Percentiles rank a stretch among this genome's conserved stretches.
Evolutionary conservation across 2,329 filamentous ascomycete species (phyloP).

Genomic region (Nannizziopsis arthrosporioides): DNA sequence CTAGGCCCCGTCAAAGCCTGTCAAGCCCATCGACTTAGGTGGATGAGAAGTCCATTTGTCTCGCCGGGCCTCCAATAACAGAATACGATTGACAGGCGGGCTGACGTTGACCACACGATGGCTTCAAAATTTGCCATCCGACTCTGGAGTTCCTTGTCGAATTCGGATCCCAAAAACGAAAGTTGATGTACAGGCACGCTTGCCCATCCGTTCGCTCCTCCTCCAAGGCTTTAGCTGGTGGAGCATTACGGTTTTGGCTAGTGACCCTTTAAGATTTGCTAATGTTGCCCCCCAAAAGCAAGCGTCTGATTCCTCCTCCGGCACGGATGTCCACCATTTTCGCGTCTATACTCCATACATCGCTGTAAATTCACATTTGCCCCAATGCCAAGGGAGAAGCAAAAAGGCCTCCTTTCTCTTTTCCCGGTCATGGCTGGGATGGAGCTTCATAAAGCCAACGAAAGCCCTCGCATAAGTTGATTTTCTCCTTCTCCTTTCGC

Average conservation of each 20-base stretch:
- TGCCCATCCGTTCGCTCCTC: neutral
- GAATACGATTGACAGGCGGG: neutral
- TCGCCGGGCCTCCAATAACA: neutral
- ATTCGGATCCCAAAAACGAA: neutral
- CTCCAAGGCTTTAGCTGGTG: conserved; percentile 6
- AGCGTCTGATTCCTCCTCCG: conserved; percentile 1
- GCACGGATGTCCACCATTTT: neutral
- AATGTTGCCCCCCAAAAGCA: conserved; percentile 3
- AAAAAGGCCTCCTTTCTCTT: neutral
- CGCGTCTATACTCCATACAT: conserved; percentile 1
- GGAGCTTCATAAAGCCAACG: conserved; percentile 8
- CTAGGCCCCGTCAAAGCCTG: neutral
- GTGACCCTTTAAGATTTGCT: conserved; percentile 4
- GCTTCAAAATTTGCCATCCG: conserved; percentile 1
- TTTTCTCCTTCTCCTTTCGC: neutral
- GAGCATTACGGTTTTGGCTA: conserved; percentile 1
- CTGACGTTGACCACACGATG: neutral
- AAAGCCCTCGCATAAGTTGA: neutral
- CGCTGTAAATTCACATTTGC: conserved; percentile 5
- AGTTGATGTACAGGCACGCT: neutral
- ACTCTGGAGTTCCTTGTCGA: neutral
- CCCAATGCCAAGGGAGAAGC: conserved; percentile 9
- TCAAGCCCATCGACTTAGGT: neutral
- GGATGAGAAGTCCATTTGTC: neutral
- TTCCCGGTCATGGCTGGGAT: conserved; percentile 1